These are phyloP conservation scores for Mycena belliarum DNA, from an alignment of 768 basidiomycete genomes.

Conservation along the genomic window DNA sequence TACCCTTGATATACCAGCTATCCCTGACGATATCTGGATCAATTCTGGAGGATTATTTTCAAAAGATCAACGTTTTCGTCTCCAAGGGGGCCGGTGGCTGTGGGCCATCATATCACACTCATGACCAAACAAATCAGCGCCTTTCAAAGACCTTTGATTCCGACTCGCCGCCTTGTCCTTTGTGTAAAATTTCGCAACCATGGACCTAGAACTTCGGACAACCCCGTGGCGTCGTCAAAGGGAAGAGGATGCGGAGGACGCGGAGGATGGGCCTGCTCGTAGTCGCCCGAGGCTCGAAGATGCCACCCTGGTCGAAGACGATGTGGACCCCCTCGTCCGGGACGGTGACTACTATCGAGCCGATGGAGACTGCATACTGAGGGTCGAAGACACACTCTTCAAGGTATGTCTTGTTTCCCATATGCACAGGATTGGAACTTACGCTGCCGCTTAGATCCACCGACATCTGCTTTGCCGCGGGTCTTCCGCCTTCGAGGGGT, in stretches of 20 bases:
- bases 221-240: not conserved
- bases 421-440: not conserved
- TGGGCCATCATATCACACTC: no score
- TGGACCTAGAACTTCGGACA: no score
- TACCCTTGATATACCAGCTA: no score
- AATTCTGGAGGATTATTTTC: no score
- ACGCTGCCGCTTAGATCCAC: not conserved
- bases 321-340: not conserved
- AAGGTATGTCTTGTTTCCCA: not conserved
- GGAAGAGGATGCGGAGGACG: not conserved
- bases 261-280: not conserved
- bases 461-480: not conserved
- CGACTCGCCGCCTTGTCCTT: no score
- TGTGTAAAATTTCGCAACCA: no score
- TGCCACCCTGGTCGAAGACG: not conserved
- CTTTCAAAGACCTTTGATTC: no score
- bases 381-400: constrained; percentile 4
- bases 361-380: constrained; percentile 2
- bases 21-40: no score
- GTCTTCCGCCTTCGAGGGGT: not conserved
- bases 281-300: not conserved
- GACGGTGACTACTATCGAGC: constrained; percentile 9
- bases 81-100: no score
- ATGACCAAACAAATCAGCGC: no score
- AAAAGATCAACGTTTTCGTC: no score